Evolutionary conservation across 257 asterid genomes (phyloP).

Genomic region (Echites panduratus): DNA sequence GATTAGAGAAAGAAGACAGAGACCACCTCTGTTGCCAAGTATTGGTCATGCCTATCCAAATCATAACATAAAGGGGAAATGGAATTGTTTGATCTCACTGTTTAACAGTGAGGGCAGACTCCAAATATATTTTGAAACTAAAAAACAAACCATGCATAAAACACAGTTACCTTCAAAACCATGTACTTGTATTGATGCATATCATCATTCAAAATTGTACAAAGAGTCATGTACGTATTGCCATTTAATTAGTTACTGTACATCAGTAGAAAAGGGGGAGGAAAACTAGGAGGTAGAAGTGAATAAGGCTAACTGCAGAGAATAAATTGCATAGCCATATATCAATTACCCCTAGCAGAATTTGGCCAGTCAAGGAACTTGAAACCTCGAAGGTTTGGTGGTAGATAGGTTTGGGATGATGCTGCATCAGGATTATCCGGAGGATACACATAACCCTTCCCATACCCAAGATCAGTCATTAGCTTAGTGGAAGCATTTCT

Average conservation of each 20-base stretch:
- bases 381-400: slow-evolving; percentile 58
- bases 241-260: background rate
- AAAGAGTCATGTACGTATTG: background rate
- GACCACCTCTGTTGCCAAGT: slow-evolving; percentile 57
- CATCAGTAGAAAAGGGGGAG: background rate
- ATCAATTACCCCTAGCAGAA: background rate
- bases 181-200: background rate
- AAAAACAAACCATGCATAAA: background rate
- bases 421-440: slow-evolving; percentile 49
- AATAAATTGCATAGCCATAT: background rate
- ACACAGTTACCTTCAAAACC: background rate
- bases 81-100: slow-evolving; percentile 50
- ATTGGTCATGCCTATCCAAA: slow-evolving; percentile 49
- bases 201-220: background rate
- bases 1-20: slow-evolving; percentile 53
- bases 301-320: background rate
- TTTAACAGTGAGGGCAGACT: background rate
- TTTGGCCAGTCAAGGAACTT: slow-evolving; percentile 64
- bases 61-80: slow-evolving; percentile 70
- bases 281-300: background rate
- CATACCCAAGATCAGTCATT: slow-evolving; percentile 81
- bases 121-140: background rate
- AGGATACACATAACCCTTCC: slow-evolving; percentile 63
- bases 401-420: slow-evolving; percentile 48
- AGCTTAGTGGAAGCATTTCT: slow-evolving; percentile 94